A percentile compares a stretch with the other conserved stretches of the same genome.
phyloP scores from a whole-genome alignment of 2,329 filamentous ascomycete species.

The Fusarium tricinctum region DNA sequence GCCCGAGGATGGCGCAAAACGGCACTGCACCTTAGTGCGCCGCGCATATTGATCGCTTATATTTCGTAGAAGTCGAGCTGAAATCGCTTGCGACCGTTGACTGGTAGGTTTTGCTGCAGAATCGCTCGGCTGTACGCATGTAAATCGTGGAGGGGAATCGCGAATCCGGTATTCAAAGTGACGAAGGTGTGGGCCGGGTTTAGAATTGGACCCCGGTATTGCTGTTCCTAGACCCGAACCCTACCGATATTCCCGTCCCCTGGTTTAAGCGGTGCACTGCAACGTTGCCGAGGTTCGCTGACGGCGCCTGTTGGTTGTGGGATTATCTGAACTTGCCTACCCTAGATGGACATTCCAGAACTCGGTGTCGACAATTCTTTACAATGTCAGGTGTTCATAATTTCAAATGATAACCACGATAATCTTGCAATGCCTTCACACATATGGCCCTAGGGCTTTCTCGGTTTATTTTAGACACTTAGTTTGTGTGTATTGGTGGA shows the following conservation, averaged over 20 bases:
- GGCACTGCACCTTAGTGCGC: constrained; percentile 37
- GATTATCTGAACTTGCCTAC: constrained; percentile 18
- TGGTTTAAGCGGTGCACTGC: constrained; percentile 43
- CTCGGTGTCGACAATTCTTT: neutral
- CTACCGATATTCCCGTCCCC: constrained; percentile 37
- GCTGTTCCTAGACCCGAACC: constrained; percentile 19
- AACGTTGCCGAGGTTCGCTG: constrained; percentile 35
- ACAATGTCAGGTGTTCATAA: constrained; percentile 11
- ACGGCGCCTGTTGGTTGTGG: constrained; percentile 24
- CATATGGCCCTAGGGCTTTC: neutral
- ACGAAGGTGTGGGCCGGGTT: constrained; percentile 48
- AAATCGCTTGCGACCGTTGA: constrained; percentile 11
- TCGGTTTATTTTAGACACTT: too few relatives aligned
- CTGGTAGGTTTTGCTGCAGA: constrained; percentile 22
- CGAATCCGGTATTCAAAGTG: constrained; percentile 46
- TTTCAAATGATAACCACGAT: constrained; percentile 3
- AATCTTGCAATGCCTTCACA: neutral
- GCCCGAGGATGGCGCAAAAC: constrained; percentile 34
- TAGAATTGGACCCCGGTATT: constrained; percentile 47
- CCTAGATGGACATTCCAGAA: constrained; percentile 35
- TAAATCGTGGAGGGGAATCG: constrained; percentile 42
- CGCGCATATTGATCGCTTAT: constrained; percentile 38
- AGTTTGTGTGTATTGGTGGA: too few relatives aligned
- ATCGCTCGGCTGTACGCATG: constrained; percentile 15
- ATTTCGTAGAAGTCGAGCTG: constrained; percentile 12